phyloP scores from a whole-genome alignment of 2,329 filamentous ascomycete species.

The Aspergillus sp. region DNA sequence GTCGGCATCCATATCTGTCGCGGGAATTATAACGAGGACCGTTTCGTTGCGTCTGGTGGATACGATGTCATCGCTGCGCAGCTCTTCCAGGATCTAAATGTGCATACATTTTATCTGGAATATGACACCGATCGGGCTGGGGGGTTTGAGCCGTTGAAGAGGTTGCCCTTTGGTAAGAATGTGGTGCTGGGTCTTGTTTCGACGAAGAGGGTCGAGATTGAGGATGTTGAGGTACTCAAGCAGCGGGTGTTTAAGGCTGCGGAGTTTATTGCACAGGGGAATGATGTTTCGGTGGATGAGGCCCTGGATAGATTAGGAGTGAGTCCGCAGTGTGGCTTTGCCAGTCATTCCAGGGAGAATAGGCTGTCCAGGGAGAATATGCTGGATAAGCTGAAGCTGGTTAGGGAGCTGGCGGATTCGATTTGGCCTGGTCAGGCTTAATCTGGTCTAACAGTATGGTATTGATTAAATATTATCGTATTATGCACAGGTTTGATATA shows the following conservation, averaged over 20 bases:
- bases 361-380: constrained; percentile 67
- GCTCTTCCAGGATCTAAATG: constrained; percentile 62
- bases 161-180: constrained; percentile 60
- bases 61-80: constrained; percentile 68
- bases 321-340: constrained; percentile 74
- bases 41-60: constrained; percentile 65
- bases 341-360: constrained; percentile 72
- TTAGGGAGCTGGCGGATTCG: constrained; percentile 70
- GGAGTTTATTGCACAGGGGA: constrained; percentile 67
- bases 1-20: constrained; percentile 74
- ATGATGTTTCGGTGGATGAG: constrained; percentile 62
- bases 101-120: constrained; percentile 68
- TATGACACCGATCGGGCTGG: constrained; percentile 66
- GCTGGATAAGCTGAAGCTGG: constrained; percentile 69
- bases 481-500: too few relatives aligned
- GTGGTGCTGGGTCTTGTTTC: constrained; percentile 65
- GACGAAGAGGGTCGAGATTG: constrained; percentile 61
- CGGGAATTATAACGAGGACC: constrained; percentile 63
- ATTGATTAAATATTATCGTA: too few relatives aligned
- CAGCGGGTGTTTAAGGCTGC: constrained; percentile 60
- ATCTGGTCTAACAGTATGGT: too few relatives aligned
- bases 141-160: constrained; percentile 64
- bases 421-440: constrained; percentile 60
- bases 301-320: constrained; percentile 67
- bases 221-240: constrained; percentile 65